Evolutionary conservation across 2,329 filamentous ascomycete species (phyloP).

Genomic region (Colletotrichum sublineola): DNA sequence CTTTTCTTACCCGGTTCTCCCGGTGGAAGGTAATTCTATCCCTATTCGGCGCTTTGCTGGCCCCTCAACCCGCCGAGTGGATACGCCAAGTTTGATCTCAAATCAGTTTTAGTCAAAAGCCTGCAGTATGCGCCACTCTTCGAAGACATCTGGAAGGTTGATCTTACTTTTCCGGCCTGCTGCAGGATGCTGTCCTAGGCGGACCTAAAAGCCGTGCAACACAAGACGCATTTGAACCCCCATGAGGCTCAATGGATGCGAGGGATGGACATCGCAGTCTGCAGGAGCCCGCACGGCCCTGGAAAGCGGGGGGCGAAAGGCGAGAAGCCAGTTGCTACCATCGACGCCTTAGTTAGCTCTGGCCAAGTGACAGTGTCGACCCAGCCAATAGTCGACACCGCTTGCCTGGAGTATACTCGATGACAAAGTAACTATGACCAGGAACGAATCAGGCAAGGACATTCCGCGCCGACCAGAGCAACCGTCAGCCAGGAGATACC

Average conservation of each 20-base stretch:
- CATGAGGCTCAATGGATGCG: constrained; percentile 38
- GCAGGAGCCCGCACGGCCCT: constrained; percentile 31
- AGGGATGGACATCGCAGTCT: constrained; percentile 27
- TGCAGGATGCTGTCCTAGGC: constrained; percentile 26
- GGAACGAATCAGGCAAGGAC: not conserved
- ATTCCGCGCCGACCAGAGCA: not conserved
- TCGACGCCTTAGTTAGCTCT: not conserved
- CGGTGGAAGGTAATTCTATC: constrained; percentile 20
- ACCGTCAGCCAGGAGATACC: not conserved
- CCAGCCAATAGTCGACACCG: not conserved
- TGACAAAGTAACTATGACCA: not conserved
- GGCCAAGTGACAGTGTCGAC: not conserved
- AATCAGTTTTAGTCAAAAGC: not conserved
- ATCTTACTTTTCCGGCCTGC: constrained; percentile 19
- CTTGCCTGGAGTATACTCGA: too few relatives aligned
- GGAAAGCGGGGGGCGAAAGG: constrained; percentile 36
- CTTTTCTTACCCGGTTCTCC: constrained; percentile 24
- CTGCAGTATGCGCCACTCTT: not conserved
- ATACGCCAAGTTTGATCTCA: constrained; percentile 24
- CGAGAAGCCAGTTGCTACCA: constrained; percentile 29
- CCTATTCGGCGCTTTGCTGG: constrained; percentile 22
- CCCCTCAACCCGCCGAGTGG: constrained; percentile 25
- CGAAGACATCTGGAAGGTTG: not conserved
- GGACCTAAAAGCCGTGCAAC: constrained; percentile 29
- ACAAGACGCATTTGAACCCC: constrained; percentile 24